Conservation (phyloP, 768 basidiomycete species). For the Agrocybe praecox region DNA sequence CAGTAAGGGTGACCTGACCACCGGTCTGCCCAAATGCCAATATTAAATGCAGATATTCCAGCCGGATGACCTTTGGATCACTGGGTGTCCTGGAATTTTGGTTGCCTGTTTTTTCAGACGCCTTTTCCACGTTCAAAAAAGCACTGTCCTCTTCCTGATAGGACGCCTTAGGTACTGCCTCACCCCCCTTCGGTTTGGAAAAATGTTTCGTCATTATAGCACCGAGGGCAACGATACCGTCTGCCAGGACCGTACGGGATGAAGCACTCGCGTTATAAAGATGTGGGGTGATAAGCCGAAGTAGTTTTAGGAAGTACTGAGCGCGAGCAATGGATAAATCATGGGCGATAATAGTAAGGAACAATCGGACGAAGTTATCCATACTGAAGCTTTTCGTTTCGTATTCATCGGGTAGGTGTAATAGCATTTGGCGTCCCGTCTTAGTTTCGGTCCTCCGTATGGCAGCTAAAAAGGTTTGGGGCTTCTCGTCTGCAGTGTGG, state of each 20-base stretch:
- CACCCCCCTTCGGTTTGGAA: slow-evolving; percentile 45
- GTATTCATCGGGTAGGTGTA: slow-evolving; percentile 60
- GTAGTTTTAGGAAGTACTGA: slow-evolving; percentile 66
- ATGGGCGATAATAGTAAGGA: slow-evolving; percentile 81
- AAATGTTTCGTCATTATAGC: slow-evolving; percentile 49
- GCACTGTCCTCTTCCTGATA: slow-evolving; percentile 28
- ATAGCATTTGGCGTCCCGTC: slow-evolving; percentile 40
- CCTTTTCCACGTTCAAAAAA: slow-evolving; percentile 22
- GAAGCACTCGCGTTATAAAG: slow-evolving; percentile 58
- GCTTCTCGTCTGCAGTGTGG: slow-evolving; percentile 70
- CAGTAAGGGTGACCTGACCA: slow-evolving; percentile 43
- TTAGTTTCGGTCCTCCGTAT: slow-evolving; percentile 47
- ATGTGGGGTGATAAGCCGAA: slow-evolving; percentile 57
- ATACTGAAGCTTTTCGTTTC: slow-evolving; percentile 57
- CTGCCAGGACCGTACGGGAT: slow-evolving; percentile 57
- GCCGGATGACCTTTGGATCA: slow-evolving; percentile 57
- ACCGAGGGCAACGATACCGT: slow-evolving; percentile 72
- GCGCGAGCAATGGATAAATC: slow-evolving; percentile 68
- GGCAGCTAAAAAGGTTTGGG: slow-evolving; percentile 66
- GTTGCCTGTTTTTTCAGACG: slow-evolving; percentile 35
- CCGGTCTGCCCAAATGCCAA: slow-evolving; percentile 51
- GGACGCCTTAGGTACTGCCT: slow-evolving; percentile 28
- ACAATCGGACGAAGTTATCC: slow-evolving; percentile 69
- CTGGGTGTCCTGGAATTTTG: slow-evolving; percentile 52
- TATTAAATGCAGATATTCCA: slow-evolving; percentile 65